Conservation (phyloP, 1,139 yeast species). For the Hyphopichia wangnamkhiaoensis region DNA sequence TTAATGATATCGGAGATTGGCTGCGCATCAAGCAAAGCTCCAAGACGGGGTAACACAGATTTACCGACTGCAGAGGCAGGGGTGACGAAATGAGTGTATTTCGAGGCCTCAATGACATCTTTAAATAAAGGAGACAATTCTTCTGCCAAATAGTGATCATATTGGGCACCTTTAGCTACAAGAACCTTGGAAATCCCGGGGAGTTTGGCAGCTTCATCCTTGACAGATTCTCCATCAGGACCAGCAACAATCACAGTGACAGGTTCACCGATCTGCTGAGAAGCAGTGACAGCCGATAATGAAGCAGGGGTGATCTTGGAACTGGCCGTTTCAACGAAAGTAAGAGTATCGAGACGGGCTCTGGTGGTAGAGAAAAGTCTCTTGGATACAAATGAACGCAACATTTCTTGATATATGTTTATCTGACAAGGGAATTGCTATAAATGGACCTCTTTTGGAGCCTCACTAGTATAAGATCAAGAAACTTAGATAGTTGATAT, state of each 20-base stretch:
- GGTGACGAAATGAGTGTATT: slow-evolving; percentile 69
- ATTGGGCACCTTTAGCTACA: slow-evolving; percentile 49
- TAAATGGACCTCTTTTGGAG: no score
- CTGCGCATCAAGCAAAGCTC: slow-evolving; percentile 82
- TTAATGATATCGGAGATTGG: slow-evolving; percentile 81
- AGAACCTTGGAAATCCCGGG: slow-evolving; percentile 48
- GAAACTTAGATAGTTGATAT: no score
- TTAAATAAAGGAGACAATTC: slow-evolving; percentile 60
- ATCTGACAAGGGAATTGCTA: no score
- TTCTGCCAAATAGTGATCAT: slow-evolving; percentile 65
- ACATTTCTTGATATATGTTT: slow-evolving; percentile 14
- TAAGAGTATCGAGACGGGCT: slow-evolving; percentile 53
- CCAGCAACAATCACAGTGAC: slow-evolving; percentile 65
- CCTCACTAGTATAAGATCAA: no score
- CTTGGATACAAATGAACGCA: slow-evolving; percentile 19
- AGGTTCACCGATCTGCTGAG: slow-evolving; percentile 63
- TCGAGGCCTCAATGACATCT: slow-evolving; percentile 40
- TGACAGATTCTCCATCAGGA: slow-evolving; percentile 44
- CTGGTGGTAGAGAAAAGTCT: slow-evolving; percentile 33
- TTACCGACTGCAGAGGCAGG: slow-evolving; percentile 89
- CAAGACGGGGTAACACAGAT: slow-evolving; percentile 81
- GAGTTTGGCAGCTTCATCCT: slow-evolving; percentile 38
- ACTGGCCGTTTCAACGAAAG: slow-evolving; percentile 68
- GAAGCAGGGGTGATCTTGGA: slow-evolving; percentile 62
- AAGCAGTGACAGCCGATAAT: slow-evolving; percentile 65